Evolutionary conservation across 164 flowering plant genomes (phyloP).

Genomic region (Santalum album): DNA sequence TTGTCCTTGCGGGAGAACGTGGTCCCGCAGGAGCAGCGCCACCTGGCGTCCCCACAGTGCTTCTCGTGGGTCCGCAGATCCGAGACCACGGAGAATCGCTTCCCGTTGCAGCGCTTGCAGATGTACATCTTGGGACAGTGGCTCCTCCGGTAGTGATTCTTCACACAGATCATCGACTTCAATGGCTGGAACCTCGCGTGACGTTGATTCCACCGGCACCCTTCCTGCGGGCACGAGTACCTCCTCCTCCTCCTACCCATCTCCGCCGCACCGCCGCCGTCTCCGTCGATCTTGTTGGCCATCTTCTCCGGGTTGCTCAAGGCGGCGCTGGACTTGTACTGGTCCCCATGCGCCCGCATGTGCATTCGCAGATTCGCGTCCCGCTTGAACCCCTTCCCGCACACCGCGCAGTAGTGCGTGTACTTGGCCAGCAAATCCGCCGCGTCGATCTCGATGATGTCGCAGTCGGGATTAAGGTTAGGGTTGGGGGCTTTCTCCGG

Average conservation of each 20-base stretch:
- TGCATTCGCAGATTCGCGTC: constrained; percentile 86
- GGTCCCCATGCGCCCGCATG: constrained; percentile 84
- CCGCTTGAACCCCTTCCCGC: constrained; percentile 80
- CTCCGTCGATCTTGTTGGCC: not conserved
- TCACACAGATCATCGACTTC: constrained; percentile 72
- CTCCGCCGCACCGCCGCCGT: too few species aligned
- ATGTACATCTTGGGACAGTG: constrained; percentile 75
- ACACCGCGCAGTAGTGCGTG: constrained; percentile 59
- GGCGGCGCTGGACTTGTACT: constrained; percentile 50
- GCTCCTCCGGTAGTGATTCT: constrained; percentile 81
- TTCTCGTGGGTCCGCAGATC: constrained; percentile 83
- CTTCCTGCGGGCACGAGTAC: constrained; percentile 61
- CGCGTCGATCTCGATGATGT: constrained; percentile 40
- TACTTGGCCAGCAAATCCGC: constrained; percentile 49
- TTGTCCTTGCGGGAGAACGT: constrained; percentile 78
- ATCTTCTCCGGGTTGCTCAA: constrained; percentile 31
- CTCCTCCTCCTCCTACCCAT: constrained; percentile 50
- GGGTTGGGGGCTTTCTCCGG: too few species aligned
- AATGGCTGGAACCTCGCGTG: constrained; percentile 75
- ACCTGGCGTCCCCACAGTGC: constrained; percentile 70
- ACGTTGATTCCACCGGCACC: constrained; percentile 70
- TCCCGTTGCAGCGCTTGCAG: constrained; percentile 62
- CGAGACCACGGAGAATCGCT: constrained; percentile 70
- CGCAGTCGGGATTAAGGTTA: constrained; percentile 12
- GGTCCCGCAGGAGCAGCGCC: constrained; percentile 82